Evolutionary conservation across 768 basidiomycete genomes (phyloP).

Genomic region (Trametes maxima): DNA sequence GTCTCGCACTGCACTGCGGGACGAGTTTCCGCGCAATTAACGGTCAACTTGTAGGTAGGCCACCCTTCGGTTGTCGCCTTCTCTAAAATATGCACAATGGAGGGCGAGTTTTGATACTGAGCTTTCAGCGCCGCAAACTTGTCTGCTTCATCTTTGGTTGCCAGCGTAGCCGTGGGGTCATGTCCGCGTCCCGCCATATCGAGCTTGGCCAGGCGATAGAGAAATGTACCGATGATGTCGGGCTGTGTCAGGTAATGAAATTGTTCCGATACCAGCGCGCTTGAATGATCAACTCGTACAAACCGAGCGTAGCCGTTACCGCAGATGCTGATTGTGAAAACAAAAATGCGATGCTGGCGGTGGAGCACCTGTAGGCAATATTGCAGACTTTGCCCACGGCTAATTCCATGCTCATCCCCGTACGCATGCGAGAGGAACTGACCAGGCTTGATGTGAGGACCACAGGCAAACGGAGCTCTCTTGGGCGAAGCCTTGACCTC

Average conservation of each 20-base stretch:
- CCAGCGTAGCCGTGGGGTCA: constrained; percentile 5
- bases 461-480: not conserved
- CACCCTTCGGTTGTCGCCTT: not conserved
- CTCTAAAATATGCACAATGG: not conserved
- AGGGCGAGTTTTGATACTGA: not conserved
- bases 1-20: too few relatives aligned
- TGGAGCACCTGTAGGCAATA: not conserved
- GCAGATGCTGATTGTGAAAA: not conserved
- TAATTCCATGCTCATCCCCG: not conserved
- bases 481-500: not conserved
- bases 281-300: not conserved
- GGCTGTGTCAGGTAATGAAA: constrained; percentile 4
- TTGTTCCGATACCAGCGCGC: not conserved
- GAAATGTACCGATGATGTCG: not conserved
- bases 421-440: not conserved
- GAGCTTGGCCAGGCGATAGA: not conserved
- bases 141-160: not conserved
- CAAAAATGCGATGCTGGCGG: not conserved
- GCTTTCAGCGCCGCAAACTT: not conserved
- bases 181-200: not conserved
- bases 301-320: not conserved
- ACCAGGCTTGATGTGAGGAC: not conserved
- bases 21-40: too few relatives aligned
- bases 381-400: not conserved
- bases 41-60: not conserved